A percentile compares a stretch with the other conserved stretches of the same genome.
Conservation (phyloP, 176 grass and related monocot species). For the Hyparrhenia diplandra region DNA sequence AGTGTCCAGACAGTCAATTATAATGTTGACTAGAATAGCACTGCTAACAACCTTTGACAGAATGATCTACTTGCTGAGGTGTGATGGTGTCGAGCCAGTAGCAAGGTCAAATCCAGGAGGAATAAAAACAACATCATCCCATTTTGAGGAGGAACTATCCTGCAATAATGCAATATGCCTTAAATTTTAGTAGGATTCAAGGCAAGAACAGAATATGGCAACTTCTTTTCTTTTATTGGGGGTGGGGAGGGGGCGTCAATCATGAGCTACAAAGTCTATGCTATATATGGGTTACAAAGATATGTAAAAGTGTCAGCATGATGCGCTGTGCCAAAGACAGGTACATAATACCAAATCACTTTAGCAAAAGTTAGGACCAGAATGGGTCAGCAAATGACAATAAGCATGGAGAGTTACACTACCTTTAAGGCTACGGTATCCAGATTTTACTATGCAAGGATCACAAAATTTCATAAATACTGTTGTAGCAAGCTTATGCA, state of each 20-base stretch:
- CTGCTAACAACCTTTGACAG: neutral
- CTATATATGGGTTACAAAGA: neutral
- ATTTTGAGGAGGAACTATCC: conserved; percentile 62
- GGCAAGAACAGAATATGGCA: neutral
- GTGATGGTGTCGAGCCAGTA: conserved; percentile 15
- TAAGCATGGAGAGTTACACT: neutral
- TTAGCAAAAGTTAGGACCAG: neutral
- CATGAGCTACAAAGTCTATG: neutral
- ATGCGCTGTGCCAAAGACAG: too few species aligned
- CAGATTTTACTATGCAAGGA: neutral
- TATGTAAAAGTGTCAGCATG: neutral
- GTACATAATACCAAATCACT: neutral
- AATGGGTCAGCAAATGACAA: neutral
- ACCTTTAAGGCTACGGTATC: neutral
- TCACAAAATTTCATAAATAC: neutral
- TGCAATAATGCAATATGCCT: conserved; percentile 43
- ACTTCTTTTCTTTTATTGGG: neutral
- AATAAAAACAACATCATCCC: conserved; percentile 85
- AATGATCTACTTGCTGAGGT: conserved; percentile 17
- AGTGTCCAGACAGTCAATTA: neutral
- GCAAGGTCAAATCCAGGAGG: conserved; percentile 82
- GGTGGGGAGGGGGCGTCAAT: neutral
- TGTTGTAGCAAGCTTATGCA: neutral
- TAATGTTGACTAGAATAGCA: neutral
- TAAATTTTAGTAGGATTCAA: conserved; percentile 25